Conservation (phyloP, 2,329 filamentous ascomycete species). For the Sarocladiaceae sp. region DNA sequence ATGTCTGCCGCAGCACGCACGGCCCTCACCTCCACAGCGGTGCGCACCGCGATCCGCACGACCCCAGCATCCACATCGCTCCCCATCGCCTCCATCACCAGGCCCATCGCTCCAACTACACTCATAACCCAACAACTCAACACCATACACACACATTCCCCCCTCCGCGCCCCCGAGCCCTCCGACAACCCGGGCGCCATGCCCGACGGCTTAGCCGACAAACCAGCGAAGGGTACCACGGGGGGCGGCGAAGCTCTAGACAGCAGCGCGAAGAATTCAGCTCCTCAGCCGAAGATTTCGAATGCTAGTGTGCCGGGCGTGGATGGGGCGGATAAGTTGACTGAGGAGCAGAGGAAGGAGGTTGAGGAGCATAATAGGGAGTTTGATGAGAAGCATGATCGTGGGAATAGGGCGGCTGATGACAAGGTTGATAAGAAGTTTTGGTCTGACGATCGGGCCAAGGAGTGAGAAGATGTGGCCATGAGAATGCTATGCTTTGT, state of each 20-base stretch:
- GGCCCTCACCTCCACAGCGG: not conserved
- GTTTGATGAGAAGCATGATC: slow-evolving; percentile 51
- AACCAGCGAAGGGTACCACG: slow-evolving; percentile 29
- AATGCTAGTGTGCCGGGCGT: slow-evolving; percentile 40
- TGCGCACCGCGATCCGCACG: not conserved
- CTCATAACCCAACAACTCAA: not conserved
- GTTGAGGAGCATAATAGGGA: slow-evolving; percentile 56
- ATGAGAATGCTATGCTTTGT: no score
- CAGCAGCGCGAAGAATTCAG: slow-evolving; percentile 27
- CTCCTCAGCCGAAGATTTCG: slow-evolving; percentile 46
- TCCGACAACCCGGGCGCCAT: slow-evolving; percentile 12
- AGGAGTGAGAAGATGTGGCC: not conserved
- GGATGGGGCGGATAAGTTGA: slow-evolving; percentile 27
- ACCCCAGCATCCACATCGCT: not conserved
- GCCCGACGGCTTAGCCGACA: slow-evolving; percentile 25
- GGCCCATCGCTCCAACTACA: not conserved
- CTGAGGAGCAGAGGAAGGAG: slow-evolving; percentile 49
- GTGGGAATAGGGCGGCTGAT: slow-evolving; percentile 31
- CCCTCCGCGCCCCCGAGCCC: slow-evolving; percentile 10
- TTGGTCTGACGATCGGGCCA: slow-evolving; percentile 30
- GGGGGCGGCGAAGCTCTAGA: slow-evolving; percentile 33
- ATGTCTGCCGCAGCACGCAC: slow-evolving; percentile 3
- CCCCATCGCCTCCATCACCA: not conserved
- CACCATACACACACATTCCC: not conserved
- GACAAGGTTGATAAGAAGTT: slow-evolving; percentile 54